These are phyloP conservation scores for Vitellaria paradoxa DNA, from an alignment of 179 eudicot genomes.

Conservation along the genomic window DNA sequence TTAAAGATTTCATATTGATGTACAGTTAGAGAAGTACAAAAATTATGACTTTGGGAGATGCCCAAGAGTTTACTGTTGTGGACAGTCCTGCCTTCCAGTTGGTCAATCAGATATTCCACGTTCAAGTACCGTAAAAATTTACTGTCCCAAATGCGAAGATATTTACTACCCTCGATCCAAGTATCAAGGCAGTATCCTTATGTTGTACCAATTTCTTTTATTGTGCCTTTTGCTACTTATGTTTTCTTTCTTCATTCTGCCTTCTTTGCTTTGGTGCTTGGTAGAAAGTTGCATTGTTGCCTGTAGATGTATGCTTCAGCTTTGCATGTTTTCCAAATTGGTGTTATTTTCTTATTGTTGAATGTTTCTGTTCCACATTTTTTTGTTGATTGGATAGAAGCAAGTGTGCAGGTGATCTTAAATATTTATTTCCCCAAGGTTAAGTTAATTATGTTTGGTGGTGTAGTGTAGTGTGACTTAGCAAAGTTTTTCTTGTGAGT, in stretches of 20 bases:
- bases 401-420: background rate
- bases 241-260: background rate
- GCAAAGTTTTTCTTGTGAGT: too few relatives aligned
- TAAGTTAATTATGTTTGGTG: too few relatives aligned
- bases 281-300: background rate
- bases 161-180: slow-evolving; percentile 41
- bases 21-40: slow-evolving; percentile 39
- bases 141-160: slow-evolving; percentile 45
- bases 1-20: background rate
- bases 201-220: slow-evolving; percentile 9
- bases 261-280: background rate
- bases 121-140: slow-evolving; percentile 37
- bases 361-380: background rate
- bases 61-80: slow-evolving; percentile 42
- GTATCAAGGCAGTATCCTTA: slow-evolving; percentile 47
- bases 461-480: too few relatives aligned
- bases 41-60: slow-evolving; percentile 39
- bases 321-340: too few relatives aligned
- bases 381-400: background rate
- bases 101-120: slow-evolving; percentile 45
- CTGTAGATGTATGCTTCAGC: background rate
- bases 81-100: slow-evolving; percentile 43
- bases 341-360: too few relatives aligned
- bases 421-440: background rate
- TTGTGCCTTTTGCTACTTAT: background rate